Conservation (phyloP, 805 yeast genomes). For the Tanozyma kutaoensis region DNA sequence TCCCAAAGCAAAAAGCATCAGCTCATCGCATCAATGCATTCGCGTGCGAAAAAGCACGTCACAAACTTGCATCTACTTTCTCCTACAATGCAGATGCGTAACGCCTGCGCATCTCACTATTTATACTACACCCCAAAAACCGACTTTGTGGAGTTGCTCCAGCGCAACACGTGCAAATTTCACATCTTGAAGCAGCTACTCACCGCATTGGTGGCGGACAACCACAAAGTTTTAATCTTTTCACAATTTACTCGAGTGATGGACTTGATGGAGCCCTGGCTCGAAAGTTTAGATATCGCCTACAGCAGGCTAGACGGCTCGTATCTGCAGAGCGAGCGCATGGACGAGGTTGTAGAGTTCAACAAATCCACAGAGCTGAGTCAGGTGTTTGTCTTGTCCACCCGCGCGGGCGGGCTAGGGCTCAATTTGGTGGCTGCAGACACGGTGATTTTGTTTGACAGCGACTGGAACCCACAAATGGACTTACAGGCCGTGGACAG, state of each 20-base stretch:
- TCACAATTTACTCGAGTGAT: constrained; percentile 77
- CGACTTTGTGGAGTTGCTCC: constrained; percentile 16
- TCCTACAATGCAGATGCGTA: constrained; percentile 83
- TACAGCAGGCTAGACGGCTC: constrained; percentile 69
- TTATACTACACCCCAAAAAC: constrained; percentile 46
- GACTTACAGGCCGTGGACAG: constrained; percentile 95
- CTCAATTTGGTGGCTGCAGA: constrained; percentile 80
- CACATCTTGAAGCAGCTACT: constrained; percentile 55
- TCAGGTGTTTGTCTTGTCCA: constrained; percentile 60
- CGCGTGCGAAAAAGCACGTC: too few species aligned
- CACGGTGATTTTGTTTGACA: constrained; percentile 79
- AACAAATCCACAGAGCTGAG: constrained; percentile 8
- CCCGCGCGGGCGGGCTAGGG: constrained; percentile 93
- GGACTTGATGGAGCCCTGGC: constrained; percentile 72
- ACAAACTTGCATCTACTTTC: too few species aligned
- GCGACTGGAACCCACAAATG: constrained; percentile 97
- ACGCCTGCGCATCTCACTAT: constrained; percentile 78
- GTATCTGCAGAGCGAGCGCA: constrained; percentile 51
- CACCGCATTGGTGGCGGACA: constrained; percentile 28
- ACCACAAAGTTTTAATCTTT: constrained; percentile 70
- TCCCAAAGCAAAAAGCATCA: too few species aligned
- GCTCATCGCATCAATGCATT: too few species aligned
- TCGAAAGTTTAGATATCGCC: constrained; percentile 30
- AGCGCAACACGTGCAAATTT: constrained; percentile 61
- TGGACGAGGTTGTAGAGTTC: constrained; percentile 46